Conservation (phyloP, 352 stramenopile species). For the Thraustochytrium sp. region DNA sequence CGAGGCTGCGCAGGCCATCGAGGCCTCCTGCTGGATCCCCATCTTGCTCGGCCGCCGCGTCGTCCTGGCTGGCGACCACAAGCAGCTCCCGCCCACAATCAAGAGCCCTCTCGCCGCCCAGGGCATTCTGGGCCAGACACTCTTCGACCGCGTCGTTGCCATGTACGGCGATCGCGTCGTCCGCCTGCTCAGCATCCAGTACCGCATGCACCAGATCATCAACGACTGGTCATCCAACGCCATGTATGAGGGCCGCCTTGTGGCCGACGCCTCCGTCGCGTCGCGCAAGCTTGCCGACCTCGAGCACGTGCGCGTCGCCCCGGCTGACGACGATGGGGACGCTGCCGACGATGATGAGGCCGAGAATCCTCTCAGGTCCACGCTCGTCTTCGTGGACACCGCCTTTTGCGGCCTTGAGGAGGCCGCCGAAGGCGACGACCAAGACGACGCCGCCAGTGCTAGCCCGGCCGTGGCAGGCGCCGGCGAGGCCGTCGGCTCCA, state of each 20-base stretch:
- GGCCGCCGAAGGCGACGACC: slow-evolving; percentile 45
- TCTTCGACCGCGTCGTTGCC: slow-evolving; percentile 90
- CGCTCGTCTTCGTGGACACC: slow-evolving; percentile 36
- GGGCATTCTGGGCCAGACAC: slow-evolving; percentile 75
- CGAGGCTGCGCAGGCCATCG: slow-evolving; percentile 92
- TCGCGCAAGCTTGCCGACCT: slow-evolving; percentile 71
- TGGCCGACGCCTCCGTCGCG: slow-evolving; percentile 69
- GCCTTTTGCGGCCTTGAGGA: slow-evolving; percentile 49
- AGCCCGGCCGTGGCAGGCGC: slow-evolving; percentile 22
- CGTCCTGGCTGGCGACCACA: slow-evolving; percentile 85
- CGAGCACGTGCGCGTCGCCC: slow-evolving; percentile 55
- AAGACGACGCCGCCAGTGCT: slow-evolving; percentile 44
- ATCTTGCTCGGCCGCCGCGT: slow-evolving; percentile 80
- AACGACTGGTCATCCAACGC: slow-evolving; percentile 85
- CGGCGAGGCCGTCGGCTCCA: slow-evolving; percentile 48
- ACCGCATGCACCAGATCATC: slow-evolving; percentile 93
- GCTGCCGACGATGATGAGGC: not conserved
- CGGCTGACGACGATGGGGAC: not conserved
- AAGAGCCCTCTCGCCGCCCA: slow-evolving; percentile 73
- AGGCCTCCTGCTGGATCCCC: slow-evolving; percentile 92
- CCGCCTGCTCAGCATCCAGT: slow-evolving; percentile 92
- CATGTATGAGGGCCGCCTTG: slow-evolving; percentile 84
- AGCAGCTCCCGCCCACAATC: slow-evolving; percentile 93
- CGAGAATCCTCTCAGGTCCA: not conserved
- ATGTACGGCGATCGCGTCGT: slow-evolving; percentile 58